Evolutionary conservation across 495 filamentous ascomycete species (phyloP).

Genomic region (Opeltia flavorubescens): DNA sequence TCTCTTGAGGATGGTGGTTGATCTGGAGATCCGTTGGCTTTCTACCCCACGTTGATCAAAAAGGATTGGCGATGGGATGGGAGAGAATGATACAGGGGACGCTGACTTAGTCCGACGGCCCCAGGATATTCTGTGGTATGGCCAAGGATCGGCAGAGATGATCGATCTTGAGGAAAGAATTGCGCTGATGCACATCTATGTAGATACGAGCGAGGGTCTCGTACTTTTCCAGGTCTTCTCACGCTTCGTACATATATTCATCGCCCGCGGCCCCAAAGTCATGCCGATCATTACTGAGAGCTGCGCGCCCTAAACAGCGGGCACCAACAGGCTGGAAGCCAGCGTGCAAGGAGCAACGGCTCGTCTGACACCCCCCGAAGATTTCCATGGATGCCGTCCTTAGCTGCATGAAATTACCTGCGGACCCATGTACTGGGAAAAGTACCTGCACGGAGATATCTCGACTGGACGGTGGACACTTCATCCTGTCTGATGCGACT

Average conservation of each 20-base stretch:
- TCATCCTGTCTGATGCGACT: background rate
- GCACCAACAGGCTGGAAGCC: background rate
- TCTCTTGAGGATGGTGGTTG: background rate
- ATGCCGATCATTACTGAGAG: too few relatives aligned
- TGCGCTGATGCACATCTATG: background rate
- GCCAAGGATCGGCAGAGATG: background rate
- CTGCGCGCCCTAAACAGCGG: background rate
- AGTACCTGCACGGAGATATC: conserved; percentile 1
- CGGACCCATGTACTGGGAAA: background rate
- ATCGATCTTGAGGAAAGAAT: background rate
- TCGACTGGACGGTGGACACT: background rate
- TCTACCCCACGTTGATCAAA: conserved; percentile 1
- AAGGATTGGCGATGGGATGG: background rate
- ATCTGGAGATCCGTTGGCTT: background rate
- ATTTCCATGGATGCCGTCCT: background rate
- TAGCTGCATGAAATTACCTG: background rate
- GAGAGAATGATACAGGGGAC: background rate
- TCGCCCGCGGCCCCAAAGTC: too few relatives aligned
- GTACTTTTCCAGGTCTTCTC: too few relatives aligned
- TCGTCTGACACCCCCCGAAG: background rate
- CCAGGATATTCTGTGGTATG: too few relatives aligned
- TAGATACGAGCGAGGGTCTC: background rate
- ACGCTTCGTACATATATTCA: too few relatives aligned
- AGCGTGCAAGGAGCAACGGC: background rate
- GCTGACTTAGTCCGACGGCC: too few relatives aligned